phyloP scores from a whole-genome alignment of 1,139 yeast species.

The Geotrichum candidum region DNA sequence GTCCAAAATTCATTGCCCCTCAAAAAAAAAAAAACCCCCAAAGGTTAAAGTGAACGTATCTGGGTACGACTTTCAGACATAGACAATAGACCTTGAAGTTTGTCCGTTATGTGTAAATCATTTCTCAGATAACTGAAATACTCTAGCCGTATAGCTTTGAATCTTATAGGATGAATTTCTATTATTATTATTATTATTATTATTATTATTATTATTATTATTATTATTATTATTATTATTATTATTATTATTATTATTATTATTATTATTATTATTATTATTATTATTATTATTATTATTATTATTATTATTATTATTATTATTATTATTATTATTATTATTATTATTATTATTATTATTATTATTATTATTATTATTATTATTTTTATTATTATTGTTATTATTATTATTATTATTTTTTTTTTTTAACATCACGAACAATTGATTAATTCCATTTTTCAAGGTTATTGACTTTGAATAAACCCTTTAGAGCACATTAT shows the following conservation, averaged over 20 bases:
- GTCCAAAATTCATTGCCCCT: background rate
- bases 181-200: too few species aligned
- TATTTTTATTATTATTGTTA: conserved; percentile 6
- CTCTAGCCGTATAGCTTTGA: too few species aligned
- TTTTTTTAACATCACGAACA: too few species aligned
- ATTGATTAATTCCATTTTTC: too few species aligned
- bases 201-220: background rate
- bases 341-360: too few species aligned
- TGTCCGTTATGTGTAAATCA: too few species aligned
- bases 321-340: too few species aligned
- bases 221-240: conserved; percentile 1
- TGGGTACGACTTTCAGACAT: background rate
- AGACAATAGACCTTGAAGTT: background rate
- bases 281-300: background rate
- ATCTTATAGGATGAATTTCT: too few species aligned
- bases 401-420: background rate
- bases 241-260: conserved; percentile 1
- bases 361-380: background rate
- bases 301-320: background rate
- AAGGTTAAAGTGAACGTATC: background rate
- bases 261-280: conserved; percentile 6
- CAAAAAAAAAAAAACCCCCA: background rate
- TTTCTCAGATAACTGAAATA: too few species aligned
- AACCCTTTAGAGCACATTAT: too few species aligned
- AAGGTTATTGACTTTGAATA: too few species aligned